These are phyloP conservation scores for Serendipita sp. DNA, from an alignment of 1,284 basidiomycete species.

Conservation along the genomic window DNA sequence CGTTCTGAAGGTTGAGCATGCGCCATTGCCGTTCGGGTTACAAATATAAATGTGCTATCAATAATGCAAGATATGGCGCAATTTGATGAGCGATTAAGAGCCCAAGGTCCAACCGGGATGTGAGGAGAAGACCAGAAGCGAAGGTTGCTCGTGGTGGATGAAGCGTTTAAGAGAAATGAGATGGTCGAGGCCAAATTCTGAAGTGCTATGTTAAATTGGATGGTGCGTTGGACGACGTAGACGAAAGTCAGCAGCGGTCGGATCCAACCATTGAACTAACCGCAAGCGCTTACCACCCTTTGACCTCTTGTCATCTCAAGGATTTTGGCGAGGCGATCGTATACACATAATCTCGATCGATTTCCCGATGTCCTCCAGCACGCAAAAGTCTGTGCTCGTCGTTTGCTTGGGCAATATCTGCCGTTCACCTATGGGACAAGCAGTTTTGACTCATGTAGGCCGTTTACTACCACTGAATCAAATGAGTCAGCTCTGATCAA, in stretches of 20 bases:
- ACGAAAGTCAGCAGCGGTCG: no score
- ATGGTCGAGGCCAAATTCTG: no score
- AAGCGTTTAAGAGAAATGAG: no score
- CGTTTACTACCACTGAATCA: neutral
- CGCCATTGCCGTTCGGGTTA: neutral
- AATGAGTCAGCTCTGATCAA: neutral
- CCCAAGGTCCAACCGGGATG: neutral
- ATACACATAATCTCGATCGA: neutral
- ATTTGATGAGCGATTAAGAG: neutral
- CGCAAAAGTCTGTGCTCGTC: slow-evolving; percentile 39
- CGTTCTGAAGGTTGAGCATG: no score
- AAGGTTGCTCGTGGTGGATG: no score
- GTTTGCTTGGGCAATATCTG: slow-evolving; percentile 71
- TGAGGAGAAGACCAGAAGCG: no score
- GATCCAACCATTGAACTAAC: no score
- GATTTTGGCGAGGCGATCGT: no score
- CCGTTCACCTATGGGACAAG: slow-evolving; percentile 65
- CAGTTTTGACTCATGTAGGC: slow-evolving; percentile 28
- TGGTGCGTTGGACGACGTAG: no score
- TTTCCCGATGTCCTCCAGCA: neutral
- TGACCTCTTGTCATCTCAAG: no score
- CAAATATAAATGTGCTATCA: neutral
- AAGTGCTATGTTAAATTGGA: no score
- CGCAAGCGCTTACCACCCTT: neutral
- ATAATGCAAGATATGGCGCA: neutral